Evolutionary conservation across 1,284 basidiomycete genomes (phyloP).

Genomic region (Psilocybe mexicana): DNA sequence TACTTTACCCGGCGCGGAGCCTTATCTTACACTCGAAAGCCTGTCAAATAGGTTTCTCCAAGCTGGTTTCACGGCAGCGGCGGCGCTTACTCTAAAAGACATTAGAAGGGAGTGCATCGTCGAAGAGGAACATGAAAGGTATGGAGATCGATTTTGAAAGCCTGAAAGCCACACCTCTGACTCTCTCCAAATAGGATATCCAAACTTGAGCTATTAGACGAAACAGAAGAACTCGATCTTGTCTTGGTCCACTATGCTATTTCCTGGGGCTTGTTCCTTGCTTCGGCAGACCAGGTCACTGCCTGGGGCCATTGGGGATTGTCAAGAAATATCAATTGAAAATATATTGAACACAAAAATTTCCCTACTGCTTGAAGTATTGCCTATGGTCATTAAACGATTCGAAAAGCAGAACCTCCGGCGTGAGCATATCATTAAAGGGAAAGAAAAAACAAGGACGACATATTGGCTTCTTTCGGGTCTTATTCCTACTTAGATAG

Average conservation of each 20-base stretch:
- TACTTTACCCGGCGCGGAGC: constrained; percentile 68
- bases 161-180: neutral
- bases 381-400: constrained; percentile 14
- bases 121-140: constrained; percentile 65
- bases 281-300: constrained; percentile 17
- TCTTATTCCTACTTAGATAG: no score
- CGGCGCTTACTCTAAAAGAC: constrained; percentile 66
- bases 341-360: neutral
- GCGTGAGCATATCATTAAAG: constrained; percentile 48
- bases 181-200: constrained; percentile 58
- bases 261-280: constrained; percentile 62
- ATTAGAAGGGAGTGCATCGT: constrained; percentile 62
- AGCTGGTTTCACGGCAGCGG: constrained; percentile 53
- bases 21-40: constrained; percentile 58
- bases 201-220: constrained; percentile 82
- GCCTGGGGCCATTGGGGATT: constrained; percentile 44
- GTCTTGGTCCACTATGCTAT: constrained; percentile 88
- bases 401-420: constrained; percentile 27
- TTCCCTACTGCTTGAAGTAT: neutral
- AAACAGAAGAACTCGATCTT: constrained; percentile 89
- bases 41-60: constrained; percentile 65
- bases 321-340: constrained; percentile 10
- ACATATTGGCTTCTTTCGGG: no score
- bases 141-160: neutral
- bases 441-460: no score